phyloP scores from a whole-genome alignment of 169 alveolate genomes.

The Pseudocohnilembus persalinus region DNA sequence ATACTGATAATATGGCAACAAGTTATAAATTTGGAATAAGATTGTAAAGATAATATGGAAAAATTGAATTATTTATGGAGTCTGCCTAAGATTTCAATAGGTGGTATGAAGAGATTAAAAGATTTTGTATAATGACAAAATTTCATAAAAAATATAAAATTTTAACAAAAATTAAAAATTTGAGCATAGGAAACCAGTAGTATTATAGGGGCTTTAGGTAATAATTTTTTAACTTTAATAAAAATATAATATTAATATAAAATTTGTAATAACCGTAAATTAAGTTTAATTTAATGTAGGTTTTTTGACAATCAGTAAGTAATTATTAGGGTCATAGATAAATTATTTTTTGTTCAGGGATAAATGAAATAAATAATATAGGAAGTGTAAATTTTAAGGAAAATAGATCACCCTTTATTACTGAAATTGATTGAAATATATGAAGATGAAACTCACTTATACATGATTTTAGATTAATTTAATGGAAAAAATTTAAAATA shows the following conservation, averaged over 20 bases:
- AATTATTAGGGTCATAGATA: conserved; percentile 17
- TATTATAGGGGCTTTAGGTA: background rate
- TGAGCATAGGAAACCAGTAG: background rate
- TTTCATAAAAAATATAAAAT: conserved; percentile 38
- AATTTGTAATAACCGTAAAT: too few relatives aligned
- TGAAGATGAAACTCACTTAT: conserved; percentile 34
- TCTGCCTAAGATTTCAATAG: conserved; percentile 23
- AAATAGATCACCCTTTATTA: background rate
- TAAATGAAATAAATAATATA: background rate
- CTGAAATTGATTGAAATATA: conserved; percentile 9
- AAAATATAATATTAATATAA: too few relatives aligned
- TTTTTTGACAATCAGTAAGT: conserved; percentile 3
- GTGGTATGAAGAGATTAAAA: conserved; percentile 38
- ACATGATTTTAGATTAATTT: conserved; percentile 20
- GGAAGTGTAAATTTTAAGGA: conserved; percentile 12
- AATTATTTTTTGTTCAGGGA: background rate
- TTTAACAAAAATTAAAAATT: conserved; percentile 14
- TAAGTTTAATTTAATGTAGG: background rate
- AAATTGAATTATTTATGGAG: conserved; percentile 28
- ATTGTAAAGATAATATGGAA: conserved; percentile 20
- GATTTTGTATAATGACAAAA: conserved; percentile 39
- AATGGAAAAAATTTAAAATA: conserved; percentile 33
- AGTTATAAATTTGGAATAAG: conserved; percentile 43
- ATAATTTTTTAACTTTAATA: background rate
- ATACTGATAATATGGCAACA: background rate